Conservation (phyloP, 768 basidiomycete genomes). For the Wakefieldia striispora region DNA sequence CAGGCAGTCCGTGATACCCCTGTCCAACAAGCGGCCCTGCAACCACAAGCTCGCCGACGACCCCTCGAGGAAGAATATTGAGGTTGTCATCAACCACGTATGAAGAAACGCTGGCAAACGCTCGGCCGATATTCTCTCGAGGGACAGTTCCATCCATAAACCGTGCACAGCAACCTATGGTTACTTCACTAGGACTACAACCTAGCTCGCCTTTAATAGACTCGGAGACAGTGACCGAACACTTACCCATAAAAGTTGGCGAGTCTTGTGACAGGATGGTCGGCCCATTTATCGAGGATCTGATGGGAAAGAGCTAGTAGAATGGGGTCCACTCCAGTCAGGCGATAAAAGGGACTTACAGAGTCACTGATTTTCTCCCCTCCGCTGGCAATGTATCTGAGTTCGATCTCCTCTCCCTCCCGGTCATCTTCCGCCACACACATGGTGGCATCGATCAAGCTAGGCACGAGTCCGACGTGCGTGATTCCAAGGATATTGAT, state of each 20-base stretch:
- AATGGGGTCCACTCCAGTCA: neutral
- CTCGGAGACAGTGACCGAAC: neutral
- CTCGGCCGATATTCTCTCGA: constrained; percentile 43
- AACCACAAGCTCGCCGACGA: constrained; percentile 48
- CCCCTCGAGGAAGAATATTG: constrained; percentile 43
- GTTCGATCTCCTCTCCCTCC: constrained; percentile 29
- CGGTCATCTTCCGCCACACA: constrained; percentile 27
- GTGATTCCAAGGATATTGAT: constrained; percentile 42
- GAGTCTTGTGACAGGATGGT: constrained; percentile 42
- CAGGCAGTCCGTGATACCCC: constrained; percentile 46
- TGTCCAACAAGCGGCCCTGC: constrained; percentile 49
- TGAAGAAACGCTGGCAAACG: constrained; percentile 35
- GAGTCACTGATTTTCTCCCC: constrained; percentile 54
- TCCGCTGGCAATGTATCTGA: constrained; percentile 47
- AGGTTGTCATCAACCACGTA: constrained; percentile 45
- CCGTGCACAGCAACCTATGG: constrained; percentile 50
- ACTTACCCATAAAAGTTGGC: constrained; percentile 49
- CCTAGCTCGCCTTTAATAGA: neutral
- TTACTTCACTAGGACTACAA: constrained; percentile 46
- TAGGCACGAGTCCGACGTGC: constrained; percentile 51
- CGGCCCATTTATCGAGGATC: constrained; percentile 47
- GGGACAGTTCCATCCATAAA: constrained; percentile 40
- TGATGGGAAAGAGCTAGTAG: constrained; percentile 1
- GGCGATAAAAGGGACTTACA: constrained; percentile 26
- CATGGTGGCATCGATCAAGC: constrained; percentile 51